Conservation (phyloP, 441 rosid species). For the Gossypium trilobum region DNA sequence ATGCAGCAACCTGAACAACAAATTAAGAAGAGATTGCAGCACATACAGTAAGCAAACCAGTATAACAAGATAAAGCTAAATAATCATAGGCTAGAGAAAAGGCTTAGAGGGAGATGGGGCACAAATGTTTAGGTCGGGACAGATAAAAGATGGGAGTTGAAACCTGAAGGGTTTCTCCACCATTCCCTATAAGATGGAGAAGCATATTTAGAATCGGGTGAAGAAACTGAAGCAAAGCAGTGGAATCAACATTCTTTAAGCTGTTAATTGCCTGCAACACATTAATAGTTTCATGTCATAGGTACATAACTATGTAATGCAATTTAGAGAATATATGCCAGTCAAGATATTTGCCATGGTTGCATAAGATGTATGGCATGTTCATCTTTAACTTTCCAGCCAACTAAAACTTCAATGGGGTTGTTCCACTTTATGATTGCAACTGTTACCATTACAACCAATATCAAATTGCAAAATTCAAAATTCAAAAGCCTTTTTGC, state of each 20-base stretch:
- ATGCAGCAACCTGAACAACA: slow-evolving; percentile 88
- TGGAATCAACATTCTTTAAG: slow-evolving; percentile 94
- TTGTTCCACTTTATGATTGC: background rate
- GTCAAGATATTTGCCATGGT: background rate
- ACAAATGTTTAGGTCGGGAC: background rate
- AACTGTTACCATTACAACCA: background rate
- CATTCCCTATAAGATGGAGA: slow-evolving; percentile 97
- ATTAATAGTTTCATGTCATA: slow-evolving; percentile 6
- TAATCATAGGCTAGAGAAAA: slow-evolving; percentile 10
- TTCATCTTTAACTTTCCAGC: background rate
- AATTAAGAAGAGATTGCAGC: slow-evolving; percentile 11
- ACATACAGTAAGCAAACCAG: slow-evolving; percentile 10
- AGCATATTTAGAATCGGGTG: slow-evolving; percentile 96
- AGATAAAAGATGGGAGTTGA: background rate
- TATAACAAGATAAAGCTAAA: slow-evolving; percentile 4
- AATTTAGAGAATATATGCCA: slow-evolving; percentile 3
- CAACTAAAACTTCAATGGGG: background rate
- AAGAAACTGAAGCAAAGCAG: slow-evolving; percentile 98
- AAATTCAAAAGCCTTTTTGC: background rate
- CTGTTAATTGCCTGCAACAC: slow-evolving; percentile 90
- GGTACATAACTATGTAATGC: background rate
- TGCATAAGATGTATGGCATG: background rate
- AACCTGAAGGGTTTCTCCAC: slow-evolving; percentile 99
- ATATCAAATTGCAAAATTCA: background rate
- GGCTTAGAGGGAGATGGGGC: background rate